These are phyloP conservation scores for Myxozyma melibiosi DNA, from an alignment of 805 yeast genomes.

Conservation along the genomic window DNA sequence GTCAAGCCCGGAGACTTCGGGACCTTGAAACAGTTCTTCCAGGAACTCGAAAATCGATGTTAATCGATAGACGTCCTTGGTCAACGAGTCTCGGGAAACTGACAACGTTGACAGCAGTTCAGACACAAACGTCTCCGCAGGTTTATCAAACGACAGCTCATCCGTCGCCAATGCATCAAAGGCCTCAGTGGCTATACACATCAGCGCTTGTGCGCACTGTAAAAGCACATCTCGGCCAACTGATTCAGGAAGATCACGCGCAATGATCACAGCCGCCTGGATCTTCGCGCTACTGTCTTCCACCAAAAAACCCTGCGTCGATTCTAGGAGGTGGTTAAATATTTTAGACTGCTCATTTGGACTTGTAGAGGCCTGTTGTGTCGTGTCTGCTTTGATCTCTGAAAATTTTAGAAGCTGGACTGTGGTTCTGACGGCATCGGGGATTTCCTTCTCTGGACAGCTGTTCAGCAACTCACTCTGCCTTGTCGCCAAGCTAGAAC, in stretches of 20 bases:
- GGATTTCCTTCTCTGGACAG: neutral
- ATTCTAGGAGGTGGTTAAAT: neutral
- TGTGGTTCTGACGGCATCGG: neutral
- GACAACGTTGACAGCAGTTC: neutral
- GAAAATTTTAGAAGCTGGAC: neutral
- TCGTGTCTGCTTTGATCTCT: neutral
- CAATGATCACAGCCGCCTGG: neutral
- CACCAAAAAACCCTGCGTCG: neutral
- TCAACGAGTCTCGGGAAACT: neutral
- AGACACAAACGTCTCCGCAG: neutral
- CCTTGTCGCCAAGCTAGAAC: too few relatives aligned
- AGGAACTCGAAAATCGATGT: slow-evolving; percentile 1
- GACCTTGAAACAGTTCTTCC: neutral
- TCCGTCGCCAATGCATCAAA: slow-evolving; percentile 10
- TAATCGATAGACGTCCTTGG: neutral
- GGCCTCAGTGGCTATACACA: neutral
- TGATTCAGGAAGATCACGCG: slow-evolving; percentile 1
- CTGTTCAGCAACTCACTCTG: too few relatives aligned
- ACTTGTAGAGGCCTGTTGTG: neutral
- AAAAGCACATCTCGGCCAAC: neutral
- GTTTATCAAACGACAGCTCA: slow-evolving; percentile 10
- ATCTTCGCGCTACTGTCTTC: neutral
- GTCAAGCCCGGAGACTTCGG: neutral
- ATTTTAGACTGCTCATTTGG: neutral
- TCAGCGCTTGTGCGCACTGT: neutral